These are phyloP conservation scores for Testicularia cyperi DNA, from an alignment of 1,284 basidiomycete genomes.

Conservation along the genomic window DNA sequence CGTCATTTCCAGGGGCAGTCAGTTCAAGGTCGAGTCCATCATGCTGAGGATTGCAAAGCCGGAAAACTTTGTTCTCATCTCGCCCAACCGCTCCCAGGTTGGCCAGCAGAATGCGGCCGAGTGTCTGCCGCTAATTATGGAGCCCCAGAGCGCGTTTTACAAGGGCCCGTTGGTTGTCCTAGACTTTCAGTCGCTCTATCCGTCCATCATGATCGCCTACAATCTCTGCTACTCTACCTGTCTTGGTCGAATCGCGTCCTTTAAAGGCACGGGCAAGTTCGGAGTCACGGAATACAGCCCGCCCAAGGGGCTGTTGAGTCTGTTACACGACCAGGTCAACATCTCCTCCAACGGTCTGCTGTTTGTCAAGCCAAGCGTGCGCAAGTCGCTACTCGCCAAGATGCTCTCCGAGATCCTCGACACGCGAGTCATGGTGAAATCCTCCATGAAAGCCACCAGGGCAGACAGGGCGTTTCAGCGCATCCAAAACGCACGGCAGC, in stretches of 20 bases:
- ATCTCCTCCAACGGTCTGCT: conserved; percentile 80
- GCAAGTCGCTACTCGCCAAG: conserved; percentile 80
- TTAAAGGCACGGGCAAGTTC: conserved; percentile 84
- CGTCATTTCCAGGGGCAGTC: conserved; percentile 88
- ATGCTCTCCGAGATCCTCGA: conserved; percentile 92
- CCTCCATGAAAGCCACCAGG: conserved; percentile 81
- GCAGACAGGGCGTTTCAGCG: conserved; percentile 67
- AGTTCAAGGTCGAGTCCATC: conserved; percentile 98
- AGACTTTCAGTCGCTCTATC: conserved; percentile 94
- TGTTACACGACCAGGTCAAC: conserved; percentile 24
- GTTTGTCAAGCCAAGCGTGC: conserved; percentile 82
- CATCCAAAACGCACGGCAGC: conserved; percentile 53
- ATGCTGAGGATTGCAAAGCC: conserved; percentile 98
- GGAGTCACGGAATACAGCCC: conserved; percentile 75
- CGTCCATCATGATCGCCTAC: conserved; percentile 96
- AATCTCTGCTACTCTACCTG: conserved; percentile 76
- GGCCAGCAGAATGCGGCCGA: conserved; percentile 90
- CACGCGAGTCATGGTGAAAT: conserved; percentile 96
- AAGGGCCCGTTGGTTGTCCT: conserved; percentile 85
- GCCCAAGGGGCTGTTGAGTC: conserved; percentile 66
- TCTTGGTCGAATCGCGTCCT: conserved; percentile 79
- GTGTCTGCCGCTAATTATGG: conserved; percentile 89
- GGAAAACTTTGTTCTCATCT: conserved; percentile 67
- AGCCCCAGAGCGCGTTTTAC: conserved; percentile 89
- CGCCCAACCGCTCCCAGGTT: conserved; percentile 53